Evolutionary conservation across 306 rosid species (phyloP), one percentile per base, ranked within the genome.

Genomic region (Ormosia emarginata): DNA sequence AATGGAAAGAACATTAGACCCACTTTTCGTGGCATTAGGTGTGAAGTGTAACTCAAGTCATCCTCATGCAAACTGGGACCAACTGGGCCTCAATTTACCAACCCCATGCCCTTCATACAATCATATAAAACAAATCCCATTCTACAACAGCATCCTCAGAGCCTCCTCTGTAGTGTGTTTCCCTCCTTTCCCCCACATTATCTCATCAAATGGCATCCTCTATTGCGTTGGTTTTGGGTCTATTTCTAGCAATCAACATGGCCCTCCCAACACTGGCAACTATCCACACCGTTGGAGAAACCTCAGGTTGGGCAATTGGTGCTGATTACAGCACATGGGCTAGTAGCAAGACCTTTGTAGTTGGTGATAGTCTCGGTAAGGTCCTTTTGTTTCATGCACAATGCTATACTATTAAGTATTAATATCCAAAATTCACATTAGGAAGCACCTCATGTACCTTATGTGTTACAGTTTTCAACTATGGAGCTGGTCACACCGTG

Each of bases 361-460:
- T 91, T 17, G 99, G 98, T 24, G 99, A 93, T 66, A 90, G 67
- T 77, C 87, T 95, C 0, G 91, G 99, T 95, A 62, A 89, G 75
- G 71, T 44, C 8, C 44, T 10, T 40, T 8, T 7, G 0, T 62
- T 24, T 24, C 15, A 30, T 33, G 8, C 71, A 69, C 13, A 46
- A n/a, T 3, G 62, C 9, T 47, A 50, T 49, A n/a, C 9, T 24
- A 24, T 24, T 24, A 24, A 24, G 24, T 24, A 24, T 24, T 24
- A 24, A 24, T 24, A 24, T 24, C 24, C 24, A 24, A 24, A 24
- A 24, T 24, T 24, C 24, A 24, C 24, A 24, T 24, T 24, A 24
- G 24, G 24, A 24, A 24, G 24, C 24, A 24, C 24, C 24, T 24
- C 24, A 15, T 63, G 13, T 49, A 64, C 41, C 44, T 8, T 32